Conservation (phyloP, 2,329 filamentous ascomycete genomes). For the Colletotrichum zoysiae region DNA sequence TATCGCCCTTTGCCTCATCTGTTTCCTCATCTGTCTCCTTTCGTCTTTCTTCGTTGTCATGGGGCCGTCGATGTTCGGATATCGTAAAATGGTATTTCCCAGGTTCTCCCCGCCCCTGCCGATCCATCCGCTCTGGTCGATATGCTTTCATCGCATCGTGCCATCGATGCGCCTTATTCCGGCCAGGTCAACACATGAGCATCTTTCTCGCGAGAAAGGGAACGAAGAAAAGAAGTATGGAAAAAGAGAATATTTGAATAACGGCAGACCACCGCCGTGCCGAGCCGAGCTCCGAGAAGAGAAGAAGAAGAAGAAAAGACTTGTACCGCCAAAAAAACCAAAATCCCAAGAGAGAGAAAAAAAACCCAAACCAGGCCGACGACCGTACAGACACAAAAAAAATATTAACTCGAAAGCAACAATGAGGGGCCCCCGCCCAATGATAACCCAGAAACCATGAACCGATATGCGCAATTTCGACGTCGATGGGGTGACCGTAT, state of each 20-base stretch:
- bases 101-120: background rate
- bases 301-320: background rate
- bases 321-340: background rate
- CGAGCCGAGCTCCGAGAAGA: conserved; percentile 8
- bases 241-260: conserved; percentile 34
- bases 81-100: conserved; percentile 32
- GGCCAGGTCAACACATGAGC: conserved; percentile 8
- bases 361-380: background rate
- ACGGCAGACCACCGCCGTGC: conserved; percentile 11
- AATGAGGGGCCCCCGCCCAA: conserved; percentile 2
- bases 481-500: conserved; percentile 27
- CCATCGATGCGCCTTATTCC: conserved; percentile 11
- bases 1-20: conserved; percentile 22
- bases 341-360: background rate
- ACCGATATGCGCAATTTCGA: conserved; percentile 18
- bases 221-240: background rate
- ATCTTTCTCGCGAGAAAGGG: conserved; percentile 11
- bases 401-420: conserved; percentile 19
- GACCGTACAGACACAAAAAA: background rate
- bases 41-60: conserved; percentile 26
- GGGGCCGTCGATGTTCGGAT: conserved; percentile 37
- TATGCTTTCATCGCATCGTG: conserved; percentile 41
- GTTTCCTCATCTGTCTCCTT: background rate
- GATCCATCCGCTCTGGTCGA: conserved; percentile 22
- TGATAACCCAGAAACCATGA: conserved; percentile 15